Conservation (phyloP, 148 eudicot genomes). For the Selenicereus undatus region DNA sequence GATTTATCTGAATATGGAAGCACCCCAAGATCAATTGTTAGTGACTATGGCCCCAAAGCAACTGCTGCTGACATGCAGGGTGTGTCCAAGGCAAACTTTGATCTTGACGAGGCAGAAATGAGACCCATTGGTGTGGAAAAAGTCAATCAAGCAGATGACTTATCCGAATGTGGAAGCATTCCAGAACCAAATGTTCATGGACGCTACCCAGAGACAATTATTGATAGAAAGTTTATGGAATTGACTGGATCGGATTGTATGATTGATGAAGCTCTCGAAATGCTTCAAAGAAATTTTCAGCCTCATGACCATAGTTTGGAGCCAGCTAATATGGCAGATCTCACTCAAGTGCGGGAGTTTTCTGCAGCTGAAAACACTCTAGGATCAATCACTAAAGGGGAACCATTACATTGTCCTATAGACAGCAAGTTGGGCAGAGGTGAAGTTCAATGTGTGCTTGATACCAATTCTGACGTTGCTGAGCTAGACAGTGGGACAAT, state of each 20-base stretch:
- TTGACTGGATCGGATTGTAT: conserved; percentile 22
- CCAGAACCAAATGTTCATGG: conserved; percentile 8
- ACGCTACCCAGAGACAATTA: not conserved
- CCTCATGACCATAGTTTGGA: conserved; percentile 26
- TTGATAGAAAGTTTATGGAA: conserved; percentile 19
- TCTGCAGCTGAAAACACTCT: conserved; percentile 28
- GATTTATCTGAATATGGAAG: conserved; percentile 19
- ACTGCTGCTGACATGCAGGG: not conserved
- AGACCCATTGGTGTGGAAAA: conserved; percentile 2
- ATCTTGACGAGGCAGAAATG: conserved; percentile 1
- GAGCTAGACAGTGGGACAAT: conserved; percentile 13
- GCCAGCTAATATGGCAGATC: conserved; percentile 20
- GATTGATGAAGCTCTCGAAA: conserved; percentile 32
- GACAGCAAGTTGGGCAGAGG: conserved; percentile 18
- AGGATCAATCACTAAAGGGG: conserved; percentile 16
- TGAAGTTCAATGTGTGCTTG: conserved; percentile 15
- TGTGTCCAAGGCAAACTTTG: conserved; percentile 2
- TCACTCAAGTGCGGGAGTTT: conserved; percentile 18
- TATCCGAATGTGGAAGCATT: conserved; percentile 12
- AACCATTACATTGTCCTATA: conserved; percentile 39
- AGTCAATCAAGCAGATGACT: conserved; percentile 3
- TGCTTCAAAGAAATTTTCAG: conserved; percentile 25
- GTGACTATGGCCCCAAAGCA: conserved; percentile 5
- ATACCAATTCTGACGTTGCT: conserved; percentile 3
- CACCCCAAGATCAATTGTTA: conserved; percentile 13